Conservation (phyloP, 2,329 filamentous ascomycete genomes). For the Aureobasidium sp. region DNA sequence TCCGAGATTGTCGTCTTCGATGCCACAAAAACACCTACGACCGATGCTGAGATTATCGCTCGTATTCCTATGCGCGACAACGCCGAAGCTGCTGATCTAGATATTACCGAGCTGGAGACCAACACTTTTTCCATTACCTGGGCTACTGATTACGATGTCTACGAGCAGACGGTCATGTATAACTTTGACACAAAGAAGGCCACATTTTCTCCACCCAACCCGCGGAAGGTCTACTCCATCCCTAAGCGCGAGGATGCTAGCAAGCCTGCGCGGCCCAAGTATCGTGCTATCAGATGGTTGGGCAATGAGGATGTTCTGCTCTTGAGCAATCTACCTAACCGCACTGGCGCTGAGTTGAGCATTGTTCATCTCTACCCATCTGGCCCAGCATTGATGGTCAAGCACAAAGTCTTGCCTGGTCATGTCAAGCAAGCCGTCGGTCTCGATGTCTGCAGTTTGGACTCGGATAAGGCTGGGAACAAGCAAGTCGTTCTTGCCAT, state of each 20-base stretch:
- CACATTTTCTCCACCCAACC: constrained; percentile 34
- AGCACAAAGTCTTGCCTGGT: constrained; percentile 55
- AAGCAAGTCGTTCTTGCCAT: constrained; percentile 76
- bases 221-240: constrained; percentile 38
- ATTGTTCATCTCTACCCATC: constrained; percentile 56
- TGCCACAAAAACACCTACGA: constrained; percentile 49
- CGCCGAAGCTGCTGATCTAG: constrained; percentile 61
- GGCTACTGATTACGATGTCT: constrained; percentile 69
- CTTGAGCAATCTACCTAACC: constrained; percentile 49
- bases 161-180: constrained; percentile 54
- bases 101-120: constrained; percentile 54
- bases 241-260: constrained; percentile 26
- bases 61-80: constrained; percentile 45
- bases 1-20: constrained; percentile 78
- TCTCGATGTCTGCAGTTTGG: constrained; percentile 67
- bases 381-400: constrained; percentile 42
- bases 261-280: constrained; percentile 39
- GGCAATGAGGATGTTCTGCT: constrained; percentile 47
- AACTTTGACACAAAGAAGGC: constrained; percentile 38
- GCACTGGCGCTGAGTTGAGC: constrained; percentile 49
- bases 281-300: constrained; percentile 51
- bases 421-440: constrained; percentile 68
- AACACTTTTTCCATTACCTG: constrained; percentile 67
- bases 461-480: constrained; percentile 51
- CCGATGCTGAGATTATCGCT: constrained; percentile 46